These are phyloP conservation scores for Hemisphaericaspora xylanilytica DNA, from an alignment of 1,139 yeast genomes.

Conservation along the genomic window DNA sequence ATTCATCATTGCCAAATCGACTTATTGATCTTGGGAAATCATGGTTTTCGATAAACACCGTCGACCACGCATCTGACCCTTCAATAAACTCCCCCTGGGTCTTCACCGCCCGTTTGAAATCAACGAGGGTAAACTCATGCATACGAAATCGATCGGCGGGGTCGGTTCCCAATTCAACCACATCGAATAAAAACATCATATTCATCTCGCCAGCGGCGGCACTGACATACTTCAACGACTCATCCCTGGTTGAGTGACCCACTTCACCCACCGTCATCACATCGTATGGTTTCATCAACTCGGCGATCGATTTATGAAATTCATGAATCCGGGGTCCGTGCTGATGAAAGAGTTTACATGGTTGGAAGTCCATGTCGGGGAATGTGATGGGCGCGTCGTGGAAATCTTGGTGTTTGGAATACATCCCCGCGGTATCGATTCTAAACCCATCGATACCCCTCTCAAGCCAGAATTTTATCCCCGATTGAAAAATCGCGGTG, in stretches of 20 bases:
- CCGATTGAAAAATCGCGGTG: constrained; percentile 48
- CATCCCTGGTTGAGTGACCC: constrained; percentile 40
- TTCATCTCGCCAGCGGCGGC: constrained; percentile 49
- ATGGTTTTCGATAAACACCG: constrained; percentile 55
- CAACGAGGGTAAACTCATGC: constrained; percentile 33
- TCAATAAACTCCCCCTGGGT: constrained; percentile 35
- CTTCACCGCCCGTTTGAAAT: constrained; percentile 42
- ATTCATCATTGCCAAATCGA: constrained; percentile 47
- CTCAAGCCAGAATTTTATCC: constrained; percentile 52
- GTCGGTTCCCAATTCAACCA: constrained; percentile 41
- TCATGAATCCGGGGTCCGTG: constrained; percentile 57
- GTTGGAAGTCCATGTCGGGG: constrained; percentile 42
- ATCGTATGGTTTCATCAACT: constrained; percentile 44
- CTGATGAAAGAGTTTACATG: constrained; percentile 27
- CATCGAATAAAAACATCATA: constrained; percentile 50
- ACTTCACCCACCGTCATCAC: constrained; percentile 59
- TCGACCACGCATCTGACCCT: constrained; percentile 55
- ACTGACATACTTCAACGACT: constrained; percentile 45
- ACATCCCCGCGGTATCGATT: constrained; percentile 53
- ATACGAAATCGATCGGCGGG: constrained; percentile 31
- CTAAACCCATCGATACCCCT: constrained; percentile 59
- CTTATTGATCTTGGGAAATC: constrained; percentile 55
- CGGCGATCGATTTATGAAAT: constrained; percentile 51
- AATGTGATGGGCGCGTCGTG: constrained; percentile 49
- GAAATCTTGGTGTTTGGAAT: constrained; percentile 46